Conservation (phyloP, 31 red algal genomes). For the Asparagopsis taxiformis region DNA sequence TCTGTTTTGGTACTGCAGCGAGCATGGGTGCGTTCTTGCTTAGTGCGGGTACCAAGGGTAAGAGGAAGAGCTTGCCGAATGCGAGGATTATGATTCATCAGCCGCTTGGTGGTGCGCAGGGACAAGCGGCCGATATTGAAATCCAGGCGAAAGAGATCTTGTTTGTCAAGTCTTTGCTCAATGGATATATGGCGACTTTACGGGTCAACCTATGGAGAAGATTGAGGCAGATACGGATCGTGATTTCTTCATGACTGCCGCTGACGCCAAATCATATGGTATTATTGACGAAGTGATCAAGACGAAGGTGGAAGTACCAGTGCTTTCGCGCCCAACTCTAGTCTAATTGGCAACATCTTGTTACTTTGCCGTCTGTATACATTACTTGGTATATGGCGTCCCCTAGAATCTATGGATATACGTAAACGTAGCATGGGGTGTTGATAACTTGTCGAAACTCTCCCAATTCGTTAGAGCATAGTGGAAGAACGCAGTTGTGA, state of each 20-base stretch:
- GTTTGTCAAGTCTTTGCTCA: slow-evolving; percentile 82
- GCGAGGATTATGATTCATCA: slow-evolving; percentile 99
- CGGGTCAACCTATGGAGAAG: slow-evolving; percentile 85
- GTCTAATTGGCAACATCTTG: slow-evolving; percentile 36
- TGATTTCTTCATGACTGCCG: slow-evolving; percentile 98
- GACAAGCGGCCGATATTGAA: slow-evolving; percentile 97
- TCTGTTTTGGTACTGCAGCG: slow-evolving; percentile 93
- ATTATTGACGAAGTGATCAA: slow-evolving; percentile 98
- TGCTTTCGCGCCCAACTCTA: slow-evolving; percentile 63
- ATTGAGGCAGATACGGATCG: slow-evolving; percentile 97
- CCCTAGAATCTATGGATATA: neutral
- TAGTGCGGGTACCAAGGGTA: slow-evolving; percentile 95
- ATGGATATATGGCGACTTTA: slow-evolving; percentile 94
- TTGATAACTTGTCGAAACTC: too few relatives aligned
- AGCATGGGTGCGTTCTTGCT: slow-evolving; percentile 98
- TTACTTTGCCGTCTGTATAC: neutral
- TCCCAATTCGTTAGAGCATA: too few relatives aligned
- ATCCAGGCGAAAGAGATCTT: slow-evolving; percentile 99
- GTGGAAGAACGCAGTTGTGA: slow-evolving; percentile 46
- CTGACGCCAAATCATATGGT: slow-evolving; percentile 95
- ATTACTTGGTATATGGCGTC: neutral
- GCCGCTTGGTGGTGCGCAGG: slow-evolving; percentile 95
- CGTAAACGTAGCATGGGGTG: slow-evolving; percentile 20
- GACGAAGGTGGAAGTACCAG: slow-evolving; percentile 87
- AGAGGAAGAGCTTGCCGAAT: slow-evolving; percentile 95